These are phyloP conservation scores for Aspergillus indologenus DNA, from an alignment of 495 filamentous ascomycete species.

Conservation along the genomic window DNA sequence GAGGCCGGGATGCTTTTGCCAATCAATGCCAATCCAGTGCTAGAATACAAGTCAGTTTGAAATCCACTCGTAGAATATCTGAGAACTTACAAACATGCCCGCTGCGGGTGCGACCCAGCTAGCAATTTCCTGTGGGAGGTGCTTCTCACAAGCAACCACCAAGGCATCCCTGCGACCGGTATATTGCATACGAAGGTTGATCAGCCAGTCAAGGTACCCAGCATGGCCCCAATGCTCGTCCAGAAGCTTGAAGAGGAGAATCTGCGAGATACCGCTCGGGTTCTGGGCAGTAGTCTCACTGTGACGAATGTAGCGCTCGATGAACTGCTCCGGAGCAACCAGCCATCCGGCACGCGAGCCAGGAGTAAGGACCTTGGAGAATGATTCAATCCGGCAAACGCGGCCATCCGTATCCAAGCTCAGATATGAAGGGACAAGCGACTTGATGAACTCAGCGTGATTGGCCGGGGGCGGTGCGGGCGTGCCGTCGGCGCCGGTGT, in stretches of 20 bases:
- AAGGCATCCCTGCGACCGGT: slow-evolving; percentile 73
- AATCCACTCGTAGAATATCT: slow-evolving; percentile 3
- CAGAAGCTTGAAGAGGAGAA: slow-evolving; percentile 81
- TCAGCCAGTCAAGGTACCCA: slow-evolving; percentile 90
- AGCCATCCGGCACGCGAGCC: slow-evolving; percentile 63
- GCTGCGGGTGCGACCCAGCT: slow-evolving; percentile 80
- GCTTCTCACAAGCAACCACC: slow-evolving; percentile 77
- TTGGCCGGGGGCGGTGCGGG: slow-evolving; percentile 51
- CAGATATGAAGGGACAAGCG: slow-evolving; percentile 59
- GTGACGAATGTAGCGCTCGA: slow-evolving; percentile 74
- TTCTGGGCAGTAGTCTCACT: slow-evolving; percentile 79
- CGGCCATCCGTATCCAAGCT: slow-evolving; percentile 64
- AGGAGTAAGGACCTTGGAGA: slow-evolving; percentile 65
- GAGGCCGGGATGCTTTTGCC: slow-evolving; percentile 63
- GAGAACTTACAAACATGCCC: slow-evolving; percentile 91
- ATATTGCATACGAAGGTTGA: slow-evolving; percentile 79
- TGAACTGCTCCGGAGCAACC: slow-evolving; percentile 72
- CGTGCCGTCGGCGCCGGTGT: slow-evolving; percentile 52
- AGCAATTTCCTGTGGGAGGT: slow-evolving; percentile 72
- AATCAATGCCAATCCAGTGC: slow-evolving; percentile 84
- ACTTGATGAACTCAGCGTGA: slow-evolving; percentile 58
- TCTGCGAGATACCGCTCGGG: slow-evolving; percentile 77
- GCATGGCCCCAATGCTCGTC: slow-evolving; percentile 92
- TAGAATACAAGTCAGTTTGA: slow-evolving; percentile 25
- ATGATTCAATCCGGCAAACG: slow-evolving; percentile 65